Conservation (phyloP, 2,329 filamentous ascomycete species). For the Penicillium brasilianum region DNA sequence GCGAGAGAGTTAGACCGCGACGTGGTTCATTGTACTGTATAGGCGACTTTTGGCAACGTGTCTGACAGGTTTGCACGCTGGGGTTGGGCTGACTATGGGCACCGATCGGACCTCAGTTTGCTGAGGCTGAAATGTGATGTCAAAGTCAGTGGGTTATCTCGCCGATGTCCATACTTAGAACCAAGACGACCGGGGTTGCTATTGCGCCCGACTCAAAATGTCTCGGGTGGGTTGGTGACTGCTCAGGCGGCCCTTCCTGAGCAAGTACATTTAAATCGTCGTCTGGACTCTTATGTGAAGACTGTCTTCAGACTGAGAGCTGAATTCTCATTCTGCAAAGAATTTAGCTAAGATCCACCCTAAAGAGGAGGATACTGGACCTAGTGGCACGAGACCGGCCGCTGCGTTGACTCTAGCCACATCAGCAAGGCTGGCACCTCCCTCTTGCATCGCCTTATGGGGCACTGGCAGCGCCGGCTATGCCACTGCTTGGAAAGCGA, state of each 20-base stretch:
- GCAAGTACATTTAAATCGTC: conserved; percentile 58
- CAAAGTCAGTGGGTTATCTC: conserved; percentile 16
- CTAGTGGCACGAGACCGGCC: conserved; percentile 23
- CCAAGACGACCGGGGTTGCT: conserved; percentile 56
- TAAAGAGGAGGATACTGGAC: conserved; percentile 20
- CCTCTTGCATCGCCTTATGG: neutral
- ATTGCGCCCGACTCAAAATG: conserved; percentile 53
- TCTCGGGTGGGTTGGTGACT: conserved; percentile 55
- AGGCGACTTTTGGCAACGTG: conserved; percentile 60
- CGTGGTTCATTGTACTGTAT: conserved; percentile 65
- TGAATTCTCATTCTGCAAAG: conserved; percentile 22
- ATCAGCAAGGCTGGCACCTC: conserved; percentile 6
- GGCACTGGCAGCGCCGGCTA: conserved; percentile 1
- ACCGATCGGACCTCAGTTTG: conserved; percentile 54
- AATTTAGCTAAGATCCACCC: conserved; percentile 28
- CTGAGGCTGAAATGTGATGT: conserved; percentile 48
- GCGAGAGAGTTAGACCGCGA: conserved; percentile 30
- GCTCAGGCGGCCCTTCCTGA: conserved; percentile 51
- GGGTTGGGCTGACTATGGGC: conserved; percentile 52
- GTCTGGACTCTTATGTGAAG: conserved; percentile 28
- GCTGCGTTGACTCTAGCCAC: conserved; percentile 10
- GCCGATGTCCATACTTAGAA: conserved; percentile 58
- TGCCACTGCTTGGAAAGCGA: neutral
- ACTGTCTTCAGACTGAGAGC: conserved; percentile 16
- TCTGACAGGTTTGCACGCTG: conserved; percentile 51